Evolutionary conservation across 2,329 filamentous ascomycete species (phyloP), one percentile per base, ranked within the genome.

Genomic region (Thielaviopsis populi): DNA sequence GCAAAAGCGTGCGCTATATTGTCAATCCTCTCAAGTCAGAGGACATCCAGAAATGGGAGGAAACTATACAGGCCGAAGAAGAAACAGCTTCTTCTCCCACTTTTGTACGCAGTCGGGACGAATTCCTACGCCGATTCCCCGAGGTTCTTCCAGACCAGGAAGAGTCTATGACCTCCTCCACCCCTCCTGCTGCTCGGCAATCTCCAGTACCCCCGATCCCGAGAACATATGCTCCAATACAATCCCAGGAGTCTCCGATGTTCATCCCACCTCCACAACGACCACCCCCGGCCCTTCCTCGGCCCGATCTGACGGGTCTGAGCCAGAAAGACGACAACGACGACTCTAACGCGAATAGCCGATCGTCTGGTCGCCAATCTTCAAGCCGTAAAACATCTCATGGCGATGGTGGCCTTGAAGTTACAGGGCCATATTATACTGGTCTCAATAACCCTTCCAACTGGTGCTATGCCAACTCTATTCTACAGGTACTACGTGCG

Each of bases 381-480:
- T 56, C 72, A 3, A 75, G 46, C 22, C 46, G 46, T 22, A 27
- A 74, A 40, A 69, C 69, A 10, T 74, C 56, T 24, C 56, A 17
- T 46, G 11, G 41, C 13, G 40, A 30, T 72, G 24, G 74, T 33
- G 73, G 73, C 3, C 70, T 71, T 33, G 72, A 71, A 30, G 65
- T 69, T 13, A 74, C 74, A 42, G 71, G 72, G n/a, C 70, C 78
- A 68, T 66, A 69, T 46, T 71, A 72, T 46, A 75, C 89, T 11
- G 91, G 92, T 0, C 79, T 96, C 13, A 76, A 84, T 65, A 96
- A 96, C 69, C 88, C 90, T 48, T 83, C 84, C 0, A 86, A 87
- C 58, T 91, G 88, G 68, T 96, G 92, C 72, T 96, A 96, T 71
- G 91, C 94, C 78, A 96, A 96, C 73, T 86, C 89, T n/a, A 86